These are phyloP conservation scores for Backusella parvicylindrica DNA, from an alignment of 192 early-diverging fungal genomes.

Conservation along the genomic window DNA sequence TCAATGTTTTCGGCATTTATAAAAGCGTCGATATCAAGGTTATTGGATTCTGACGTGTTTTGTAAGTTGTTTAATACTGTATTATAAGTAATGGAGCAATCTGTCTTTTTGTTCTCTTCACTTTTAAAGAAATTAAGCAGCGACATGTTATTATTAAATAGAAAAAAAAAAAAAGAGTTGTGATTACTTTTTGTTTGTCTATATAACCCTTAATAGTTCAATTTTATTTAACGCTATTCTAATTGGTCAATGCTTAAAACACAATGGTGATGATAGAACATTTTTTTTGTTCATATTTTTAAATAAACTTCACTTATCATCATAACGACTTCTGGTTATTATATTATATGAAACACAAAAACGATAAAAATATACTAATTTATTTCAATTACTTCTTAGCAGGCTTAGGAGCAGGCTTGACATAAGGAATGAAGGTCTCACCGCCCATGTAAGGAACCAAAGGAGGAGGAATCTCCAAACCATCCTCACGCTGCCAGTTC, in stretches of 20 bases:
- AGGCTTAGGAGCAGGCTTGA: slow-evolving; percentile 35
- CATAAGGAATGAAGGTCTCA: slow-evolving; percentile 87
- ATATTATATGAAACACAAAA: background rate
- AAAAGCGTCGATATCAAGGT: background rate
- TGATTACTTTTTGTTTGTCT: too few relatives aligned
- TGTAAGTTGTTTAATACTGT: background rate
- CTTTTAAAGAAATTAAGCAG: slow-evolving; percentile 4
- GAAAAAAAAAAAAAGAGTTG: too few relatives aligned
- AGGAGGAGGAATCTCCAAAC: slow-evolving; percentile 81
- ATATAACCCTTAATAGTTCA: too few relatives aligned
- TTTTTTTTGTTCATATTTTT: too few relatives aligned
- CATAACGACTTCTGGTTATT: too few relatives aligned
- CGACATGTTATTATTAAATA: background rate
- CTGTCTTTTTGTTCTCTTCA: background rate
- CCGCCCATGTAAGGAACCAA: slow-evolving; percentile 94
- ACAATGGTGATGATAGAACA: too few relatives aligned
- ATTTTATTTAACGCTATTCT: background rate
- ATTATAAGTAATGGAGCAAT: background rate
- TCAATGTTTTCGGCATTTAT: background rate
- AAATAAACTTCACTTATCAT: too few relatives aligned
- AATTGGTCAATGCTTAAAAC: background rate
- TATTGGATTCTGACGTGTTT: background rate
- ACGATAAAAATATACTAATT: background rate
- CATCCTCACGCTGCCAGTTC: slow-evolving; percentile 93
- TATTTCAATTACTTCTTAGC: slow-evolving; percentile 17